A percentile compares a stretch with the other conserved stretches of the same genome.
These are phyloP conservation scores for Protomyces macrosporus DNA, from an alignment of 1,139 yeast genomes.

Conservation along the genomic window DNA sequence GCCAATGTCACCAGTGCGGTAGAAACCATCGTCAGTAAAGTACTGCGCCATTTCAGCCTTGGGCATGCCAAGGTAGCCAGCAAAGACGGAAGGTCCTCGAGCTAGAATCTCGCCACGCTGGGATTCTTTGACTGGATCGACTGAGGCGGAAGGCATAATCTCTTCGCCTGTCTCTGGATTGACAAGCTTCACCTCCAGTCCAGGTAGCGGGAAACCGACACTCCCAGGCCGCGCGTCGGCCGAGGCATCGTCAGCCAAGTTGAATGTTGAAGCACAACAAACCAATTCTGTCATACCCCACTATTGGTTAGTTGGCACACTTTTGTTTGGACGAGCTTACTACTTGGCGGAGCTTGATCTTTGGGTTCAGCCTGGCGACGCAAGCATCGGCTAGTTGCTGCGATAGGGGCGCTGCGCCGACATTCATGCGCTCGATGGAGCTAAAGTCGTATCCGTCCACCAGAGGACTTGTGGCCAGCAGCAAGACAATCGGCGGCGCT, in stretches of 20 bases:
- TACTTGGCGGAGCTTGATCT: conserved; percentile 5
- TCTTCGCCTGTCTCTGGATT: conserved; percentile 50
- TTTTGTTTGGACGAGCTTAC: conserved; percentile 30
- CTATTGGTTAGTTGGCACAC: conserved; percentile 7
- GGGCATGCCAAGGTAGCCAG: conserved; percentile 54
- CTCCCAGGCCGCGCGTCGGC: conserved; percentile 44
- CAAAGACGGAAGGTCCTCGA: conserved; percentile 65
- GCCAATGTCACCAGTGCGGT: conserved; percentile 72
- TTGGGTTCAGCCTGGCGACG: conserved; percentile 12
- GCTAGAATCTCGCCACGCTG: conserved; percentile 56
- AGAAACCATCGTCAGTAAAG: conserved; percentile 63
- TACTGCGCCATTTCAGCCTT: conserved; percentile 45
- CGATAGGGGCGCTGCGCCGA: conserved; percentile 43
- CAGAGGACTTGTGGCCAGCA: conserved; percentile 40
- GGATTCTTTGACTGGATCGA: neutral
- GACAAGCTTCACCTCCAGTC: conserved; percentile 47
- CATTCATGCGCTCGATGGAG: conserved; percentile 32
- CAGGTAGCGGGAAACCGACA: conserved; percentile 48
- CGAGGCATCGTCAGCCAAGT: conserved; percentile 56
- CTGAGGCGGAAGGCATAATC: conserved; percentile 36
- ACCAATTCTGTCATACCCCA: conserved; percentile 80
- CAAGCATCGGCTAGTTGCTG: conserved; percentile 33
- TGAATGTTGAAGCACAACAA: conserved; percentile 71
- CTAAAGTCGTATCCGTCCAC: conserved; percentile 36
- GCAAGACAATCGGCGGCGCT: conserved; percentile 43